Conservation (phyloP, 257 asterid genomes). For the Solanum medicagineum region DNA sequence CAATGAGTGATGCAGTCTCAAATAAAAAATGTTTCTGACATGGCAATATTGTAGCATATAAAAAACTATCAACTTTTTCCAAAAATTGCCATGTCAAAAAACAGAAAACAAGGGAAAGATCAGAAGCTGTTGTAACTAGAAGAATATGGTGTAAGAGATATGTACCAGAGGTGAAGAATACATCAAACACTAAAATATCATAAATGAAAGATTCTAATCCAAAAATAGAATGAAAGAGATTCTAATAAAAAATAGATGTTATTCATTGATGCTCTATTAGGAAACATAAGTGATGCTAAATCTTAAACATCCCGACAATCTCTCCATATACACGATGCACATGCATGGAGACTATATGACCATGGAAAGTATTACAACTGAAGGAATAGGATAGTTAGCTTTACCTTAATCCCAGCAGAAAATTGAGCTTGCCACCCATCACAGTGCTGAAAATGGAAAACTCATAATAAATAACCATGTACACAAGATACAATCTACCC, state of each 20-base stretch:
- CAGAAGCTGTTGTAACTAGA: background rate
- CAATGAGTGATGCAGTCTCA: background rate
- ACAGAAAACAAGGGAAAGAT: background rate
- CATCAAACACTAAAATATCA: background rate
- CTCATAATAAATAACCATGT: constrained; percentile 1
- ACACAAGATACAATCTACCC: background rate
- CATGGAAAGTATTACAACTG: background rate
- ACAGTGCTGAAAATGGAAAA: constrained; percentile 29
- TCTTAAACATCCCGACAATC: background rate
- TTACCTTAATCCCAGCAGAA: constrained; percentile 87
- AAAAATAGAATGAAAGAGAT: background rate
- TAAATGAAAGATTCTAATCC: background rate
- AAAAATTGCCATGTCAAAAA: background rate
- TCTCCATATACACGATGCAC: background rate
- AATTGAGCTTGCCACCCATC: constrained; percentile 76
- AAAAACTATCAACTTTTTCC: background rate
- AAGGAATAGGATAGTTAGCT: background rate
- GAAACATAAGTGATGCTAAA: background rate
- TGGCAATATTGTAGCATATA: background rate
- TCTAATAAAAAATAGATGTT: background rate
- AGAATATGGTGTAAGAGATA: background rate
- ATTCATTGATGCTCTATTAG: background rate
- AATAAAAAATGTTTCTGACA: background rate
- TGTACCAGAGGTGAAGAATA: background rate
- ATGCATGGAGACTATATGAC: background rate